phyloP scores from a whole-genome alignment of 2,329 filamentous ascomycete genomes.

The Exophiala bonariae region DNA sequence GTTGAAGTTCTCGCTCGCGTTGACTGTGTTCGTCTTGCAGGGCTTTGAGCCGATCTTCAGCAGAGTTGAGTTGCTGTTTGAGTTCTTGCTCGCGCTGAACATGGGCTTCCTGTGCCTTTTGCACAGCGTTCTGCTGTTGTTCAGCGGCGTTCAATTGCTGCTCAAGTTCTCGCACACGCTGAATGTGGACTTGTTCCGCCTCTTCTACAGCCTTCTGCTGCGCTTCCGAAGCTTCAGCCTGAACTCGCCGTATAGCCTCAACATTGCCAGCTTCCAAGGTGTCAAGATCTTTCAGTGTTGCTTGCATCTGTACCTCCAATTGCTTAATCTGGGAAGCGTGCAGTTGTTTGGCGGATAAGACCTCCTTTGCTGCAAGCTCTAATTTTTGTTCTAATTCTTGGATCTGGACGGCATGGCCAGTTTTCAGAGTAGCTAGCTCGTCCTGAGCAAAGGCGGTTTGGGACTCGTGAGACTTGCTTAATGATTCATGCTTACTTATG shows the following conservation, averaged over 20 bases:
- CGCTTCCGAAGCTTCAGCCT: constrained; percentile 12
- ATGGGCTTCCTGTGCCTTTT: constrained; percentile 14
- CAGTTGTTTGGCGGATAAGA: constrained; percentile 9
- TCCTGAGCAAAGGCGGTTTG: not conserved
- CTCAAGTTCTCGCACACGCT: constrained; percentile 13
- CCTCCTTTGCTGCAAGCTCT: constrained; percentile 34
- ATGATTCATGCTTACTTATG: constrained; percentile 4
- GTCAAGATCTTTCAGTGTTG: constrained; percentile 18
- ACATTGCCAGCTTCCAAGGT: constrained; percentile 18
- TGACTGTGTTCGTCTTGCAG: constrained; percentile 8
- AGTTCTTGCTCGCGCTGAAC: constrained; percentile 10
- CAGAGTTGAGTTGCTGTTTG: constrained; percentile 16
- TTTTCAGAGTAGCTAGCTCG: constrained; percentile 23
- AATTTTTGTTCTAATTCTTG: constrained; percentile 37
- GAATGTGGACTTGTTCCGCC: constrained; percentile 14
- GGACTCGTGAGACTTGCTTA: too few relatives aligned
- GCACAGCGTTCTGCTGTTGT: constrained; percentile 15
- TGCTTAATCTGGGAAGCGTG: constrained; percentile 22
- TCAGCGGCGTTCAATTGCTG: constrained; percentile 10
- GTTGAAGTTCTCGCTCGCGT: constrained; percentile 11
- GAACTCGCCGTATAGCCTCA: constrained; percentile 17
- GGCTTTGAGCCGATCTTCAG: constrained; percentile 4
- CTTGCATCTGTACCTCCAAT: constrained; percentile 23
- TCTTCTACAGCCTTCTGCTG: constrained; percentile 17
- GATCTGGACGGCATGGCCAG: constrained; percentile 34